Evolutionary conservation across 257 asterid genomes (phyloP).

Genomic region (Knoxia roxburghii): DNA sequence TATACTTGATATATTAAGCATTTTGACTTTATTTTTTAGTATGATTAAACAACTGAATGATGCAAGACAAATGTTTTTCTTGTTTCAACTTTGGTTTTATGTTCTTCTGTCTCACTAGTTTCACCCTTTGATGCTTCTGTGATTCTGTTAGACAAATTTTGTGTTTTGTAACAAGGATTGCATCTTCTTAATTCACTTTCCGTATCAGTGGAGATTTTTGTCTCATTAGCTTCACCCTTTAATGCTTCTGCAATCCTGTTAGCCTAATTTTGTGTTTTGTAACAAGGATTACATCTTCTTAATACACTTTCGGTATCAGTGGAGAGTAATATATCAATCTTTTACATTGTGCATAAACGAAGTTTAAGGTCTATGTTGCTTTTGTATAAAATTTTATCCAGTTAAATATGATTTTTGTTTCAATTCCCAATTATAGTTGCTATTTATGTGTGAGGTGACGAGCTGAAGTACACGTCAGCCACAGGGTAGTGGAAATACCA

Average conservation of each 20-base stretch:
- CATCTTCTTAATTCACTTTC: background rate
- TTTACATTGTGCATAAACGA: background rate
- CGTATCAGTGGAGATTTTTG: background rate
- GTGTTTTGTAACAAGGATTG: background rate
- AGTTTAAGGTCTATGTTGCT: background rate
- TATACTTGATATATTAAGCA: background rate
- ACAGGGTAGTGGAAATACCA: slow-evolving; percentile 27
- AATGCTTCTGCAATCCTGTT: background rate
- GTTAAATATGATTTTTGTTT: too few relatives aligned
- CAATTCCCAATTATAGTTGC: background rate
- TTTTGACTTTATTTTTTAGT: background rate
- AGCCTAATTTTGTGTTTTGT: background rate
- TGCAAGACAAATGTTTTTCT: background rate
- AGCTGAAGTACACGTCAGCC: background rate
- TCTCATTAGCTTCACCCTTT: background rate
- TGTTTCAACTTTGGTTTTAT: background rate
- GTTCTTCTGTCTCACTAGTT: background rate
- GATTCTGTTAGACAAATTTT: background rate
- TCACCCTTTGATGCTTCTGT: background rate
- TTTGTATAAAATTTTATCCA: background rate
- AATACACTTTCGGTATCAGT: background rate
- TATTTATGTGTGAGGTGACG: background rate
- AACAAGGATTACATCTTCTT: background rate
- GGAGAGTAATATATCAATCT: background rate
- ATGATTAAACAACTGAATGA: background rate